These are phyloP conservation scores for Starmera caribaea DNA, from an alignment of 805 yeast genomes.

Conservation along the genomic window DNA sequence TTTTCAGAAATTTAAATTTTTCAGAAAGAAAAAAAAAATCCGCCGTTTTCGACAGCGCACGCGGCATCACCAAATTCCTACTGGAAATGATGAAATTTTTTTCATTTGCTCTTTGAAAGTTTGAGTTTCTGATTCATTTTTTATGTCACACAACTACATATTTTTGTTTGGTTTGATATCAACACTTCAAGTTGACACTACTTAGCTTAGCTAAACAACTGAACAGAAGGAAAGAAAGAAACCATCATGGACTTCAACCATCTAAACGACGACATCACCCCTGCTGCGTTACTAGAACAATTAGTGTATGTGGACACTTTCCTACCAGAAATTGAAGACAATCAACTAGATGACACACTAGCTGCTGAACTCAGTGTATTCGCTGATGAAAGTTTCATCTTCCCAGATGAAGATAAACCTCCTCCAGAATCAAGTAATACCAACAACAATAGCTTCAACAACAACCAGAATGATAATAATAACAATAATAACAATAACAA, in stretches of 20 bases:
- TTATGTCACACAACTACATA: too few relatives aligned
- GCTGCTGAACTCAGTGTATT: constrained; percentile 69
- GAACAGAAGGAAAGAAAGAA: background rate
- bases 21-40: too few relatives aligned
- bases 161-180: too few relatives aligned
- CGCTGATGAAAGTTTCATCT: constrained; percentile 72
- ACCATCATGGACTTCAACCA: background rate
- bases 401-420: constrained; percentile 76
- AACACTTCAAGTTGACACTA: too few relatives aligned
- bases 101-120: too few relatives aligned
- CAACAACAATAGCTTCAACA: constrained; percentile 3
- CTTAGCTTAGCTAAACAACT: too few relatives aligned
- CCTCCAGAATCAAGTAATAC: constrained; percentile 15
- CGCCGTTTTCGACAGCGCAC: too few relatives aligned
- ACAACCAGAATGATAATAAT: constrained; percentile 5
- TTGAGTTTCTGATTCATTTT: too few relatives aligned
- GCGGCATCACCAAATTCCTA: too few relatives aligned
- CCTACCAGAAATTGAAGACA: constrained; percentile 41
- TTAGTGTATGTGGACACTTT: constrained; percentile 73
- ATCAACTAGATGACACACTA: constrained; percentile 39
- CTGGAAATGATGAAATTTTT: too few relatives aligned
- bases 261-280: constrained; percentile 20
- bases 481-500: constrained; percentile 7
- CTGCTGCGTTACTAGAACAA: constrained; percentile 53
- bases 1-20: too few relatives aligned